A percentile compares a stretch with the other conserved stretches of the same genome.
Conservation (phyloP, 1,284 basidiomycete genomes). For the Golubevia sp. region DNA sequence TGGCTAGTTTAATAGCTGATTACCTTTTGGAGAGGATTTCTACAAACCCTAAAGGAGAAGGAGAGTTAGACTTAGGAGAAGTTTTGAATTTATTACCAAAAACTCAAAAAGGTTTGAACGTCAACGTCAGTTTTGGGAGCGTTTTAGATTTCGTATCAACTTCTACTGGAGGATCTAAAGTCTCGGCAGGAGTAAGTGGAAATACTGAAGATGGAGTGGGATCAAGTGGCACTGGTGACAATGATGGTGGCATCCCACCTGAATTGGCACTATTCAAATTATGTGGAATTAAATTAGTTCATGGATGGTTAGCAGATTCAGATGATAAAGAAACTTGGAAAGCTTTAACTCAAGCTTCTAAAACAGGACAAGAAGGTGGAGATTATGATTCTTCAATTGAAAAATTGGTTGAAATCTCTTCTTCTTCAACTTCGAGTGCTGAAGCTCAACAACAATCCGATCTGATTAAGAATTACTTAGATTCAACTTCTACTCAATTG, state of each 20-base stretch:
- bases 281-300: conserved; percentile 77
- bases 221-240: conserved; percentile 18
- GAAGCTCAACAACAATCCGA: conserved; percentile 19
- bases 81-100: conserved; percentile 80
- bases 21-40: conserved; percentile 72
- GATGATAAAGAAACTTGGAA: conserved; percentile 68
- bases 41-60: conserved; percentile 61
- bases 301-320: conserved; percentile 89
- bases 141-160: conserved; percentile 26
- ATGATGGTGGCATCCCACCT: too few species aligned
- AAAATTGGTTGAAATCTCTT: background rate
- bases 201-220: too few species aligned
- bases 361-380: conserved; percentile 13
- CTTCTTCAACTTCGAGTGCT: background rate
- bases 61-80: conserved; percentile 69
- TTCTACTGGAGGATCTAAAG: too few species aligned
- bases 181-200: too few species aligned
- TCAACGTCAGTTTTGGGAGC: conserved; percentile 39
- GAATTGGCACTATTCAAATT: conserved; percentile 84
- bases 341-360: too few species aligned
- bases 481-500: conserved; percentile 76
- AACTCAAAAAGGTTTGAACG: conserved; percentile 70
- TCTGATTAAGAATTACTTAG: conserved; percentile 65
- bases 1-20: conserved; percentile 80
- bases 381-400: conserved; percentile 8